Percentiles rank a stretch among this genome's conserved stretches.
phyloP scores from a whole-genome alignment of 495 filamentous ascomycete species.

The Penicillium verhagenii region DNA sequence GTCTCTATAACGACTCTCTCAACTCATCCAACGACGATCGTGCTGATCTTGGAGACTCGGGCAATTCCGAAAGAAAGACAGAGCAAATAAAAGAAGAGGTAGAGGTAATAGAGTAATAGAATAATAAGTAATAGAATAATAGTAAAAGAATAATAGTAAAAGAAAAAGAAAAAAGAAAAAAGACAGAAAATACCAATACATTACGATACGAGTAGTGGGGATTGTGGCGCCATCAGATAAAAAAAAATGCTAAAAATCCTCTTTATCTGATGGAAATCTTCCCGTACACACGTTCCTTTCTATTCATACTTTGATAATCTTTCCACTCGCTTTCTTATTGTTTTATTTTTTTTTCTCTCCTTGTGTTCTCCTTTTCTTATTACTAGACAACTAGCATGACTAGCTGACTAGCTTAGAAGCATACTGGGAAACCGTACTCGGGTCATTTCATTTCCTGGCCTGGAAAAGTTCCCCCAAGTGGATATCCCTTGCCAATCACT shows the following conservation, averaged over 20 bases:
- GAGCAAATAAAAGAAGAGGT: too few species aligned
- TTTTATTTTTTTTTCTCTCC: neutral
- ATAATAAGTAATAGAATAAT: too few species aligned
- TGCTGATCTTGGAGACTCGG: neutral
- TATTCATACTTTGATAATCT: too few species aligned
- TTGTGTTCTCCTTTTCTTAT: too few species aligned
- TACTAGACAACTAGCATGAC: too few species aligned
- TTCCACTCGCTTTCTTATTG: neutral
- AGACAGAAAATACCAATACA: neutral
- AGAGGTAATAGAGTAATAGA: too few species aligned
- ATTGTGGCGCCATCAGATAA: constrained; percentile 38
- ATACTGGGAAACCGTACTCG: too few species aligned
- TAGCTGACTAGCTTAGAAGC: too few species aligned
- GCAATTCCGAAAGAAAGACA: neutral
- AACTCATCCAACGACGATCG: neutral
- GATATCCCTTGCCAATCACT: constrained; percentile 1
- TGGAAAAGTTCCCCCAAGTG: neutral
- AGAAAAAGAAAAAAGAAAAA: too few species aligned
- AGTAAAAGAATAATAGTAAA: too few species aligned
- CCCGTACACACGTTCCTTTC: too few species aligned
- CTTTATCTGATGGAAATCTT: constrained; percentile 42
- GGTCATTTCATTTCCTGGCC: neutral
- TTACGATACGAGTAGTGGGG: too few species aligned
- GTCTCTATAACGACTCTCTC: neutral
- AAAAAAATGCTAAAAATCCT: constrained; percentile 7